These are phyloP conservation scores for Malassezia cuniculi DNA, from an alignment of 1,284 basidiomycete genomes.

Conservation along the genomic window DNA sequence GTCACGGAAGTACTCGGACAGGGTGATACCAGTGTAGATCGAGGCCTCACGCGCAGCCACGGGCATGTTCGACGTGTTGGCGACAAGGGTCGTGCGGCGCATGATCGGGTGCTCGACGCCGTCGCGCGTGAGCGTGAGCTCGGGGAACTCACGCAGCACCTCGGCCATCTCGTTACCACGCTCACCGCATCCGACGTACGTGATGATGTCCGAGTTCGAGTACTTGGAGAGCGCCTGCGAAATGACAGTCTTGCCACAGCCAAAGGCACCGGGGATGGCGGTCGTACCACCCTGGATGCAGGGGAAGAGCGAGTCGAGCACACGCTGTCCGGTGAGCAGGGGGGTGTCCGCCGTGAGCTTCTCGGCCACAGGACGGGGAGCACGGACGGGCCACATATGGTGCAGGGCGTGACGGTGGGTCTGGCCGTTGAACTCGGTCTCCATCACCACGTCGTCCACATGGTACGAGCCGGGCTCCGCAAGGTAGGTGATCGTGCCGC, in stretches of 20 bases:
- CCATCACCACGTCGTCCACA: conserved; percentile 83
- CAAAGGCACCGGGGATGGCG: conserved; percentile 97
- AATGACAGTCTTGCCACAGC: conserved; percentile 54
- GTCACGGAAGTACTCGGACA: conserved; percentile 99
- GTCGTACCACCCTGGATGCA: conserved; percentile 98
- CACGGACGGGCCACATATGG: conserved; percentile 97
- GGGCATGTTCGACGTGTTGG: conserved; percentile 99
- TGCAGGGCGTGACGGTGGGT: conserved; percentile 85
- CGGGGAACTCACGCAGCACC: conserved; percentile 89
- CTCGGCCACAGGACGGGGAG: conserved; percentile 83
- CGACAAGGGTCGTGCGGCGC: conserved; percentile 97
- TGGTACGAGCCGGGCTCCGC: conserved; percentile 89
- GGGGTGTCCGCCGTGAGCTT: conserved; percentile 88
- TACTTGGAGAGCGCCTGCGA: conserved; percentile 77
- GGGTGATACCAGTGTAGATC: conserved; percentile 98
- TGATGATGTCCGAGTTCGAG: conserved; percentile 98
- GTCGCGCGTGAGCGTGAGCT: conserved; percentile 78
- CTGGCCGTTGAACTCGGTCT: conserved; percentile 96
- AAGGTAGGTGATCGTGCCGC: conserved; percentile 85
- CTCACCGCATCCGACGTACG: conserved; percentile 85
- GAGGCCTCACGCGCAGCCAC: conserved; percentile 98
- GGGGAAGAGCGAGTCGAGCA: conserved; percentile 94
- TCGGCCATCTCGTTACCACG: conserved; percentile 78
- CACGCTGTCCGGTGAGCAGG: conserved; percentile 87
- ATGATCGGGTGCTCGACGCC: conserved; percentile 95